Evolutionary conservation across 1,139 yeast genomes (phyloP).

Genomic region (Candida glucosophila): DNA sequence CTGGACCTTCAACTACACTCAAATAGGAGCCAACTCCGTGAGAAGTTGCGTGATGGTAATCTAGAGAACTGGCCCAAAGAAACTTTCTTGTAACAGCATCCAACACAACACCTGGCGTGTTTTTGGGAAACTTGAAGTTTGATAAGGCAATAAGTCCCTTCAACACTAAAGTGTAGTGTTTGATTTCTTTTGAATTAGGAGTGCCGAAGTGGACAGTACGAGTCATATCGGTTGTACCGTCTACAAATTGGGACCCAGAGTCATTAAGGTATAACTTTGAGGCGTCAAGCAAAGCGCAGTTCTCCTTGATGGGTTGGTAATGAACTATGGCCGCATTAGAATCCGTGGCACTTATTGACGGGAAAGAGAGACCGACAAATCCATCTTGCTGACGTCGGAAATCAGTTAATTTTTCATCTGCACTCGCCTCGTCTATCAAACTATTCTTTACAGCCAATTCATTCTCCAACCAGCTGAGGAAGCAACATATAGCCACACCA

Average conservation of each 20-base stretch:
- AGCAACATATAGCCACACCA: constrained; percentile 75
- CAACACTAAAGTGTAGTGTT: constrained; percentile 42
- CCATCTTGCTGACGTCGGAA: constrained; percentile 54
- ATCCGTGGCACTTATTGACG: constrained; percentile 46
- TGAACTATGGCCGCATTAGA: constrained; percentile 49
- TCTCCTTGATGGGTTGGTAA: constrained; percentile 41
- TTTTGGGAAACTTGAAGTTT: constrained; percentile 40
- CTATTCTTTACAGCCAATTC: constrained; percentile 46
- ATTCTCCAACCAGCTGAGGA: constrained; percentile 81
- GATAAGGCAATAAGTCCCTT: constrained; percentile 51
- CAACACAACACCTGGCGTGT: constrained; percentile 35
- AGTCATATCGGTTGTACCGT: constrained; percentile 42
- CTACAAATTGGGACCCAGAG: constrained; percentile 49
- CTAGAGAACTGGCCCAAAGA: constrained; percentile 44
- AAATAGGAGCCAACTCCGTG: constrained; percentile 54
- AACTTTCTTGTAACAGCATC: constrained; percentile 46
- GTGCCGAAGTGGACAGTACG: constrained; percentile 40
- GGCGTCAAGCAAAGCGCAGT: constrained; percentile 32
- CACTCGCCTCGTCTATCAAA: constrained; percentile 69
- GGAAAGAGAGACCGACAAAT: constrained; percentile 52
- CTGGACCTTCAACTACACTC: constrained; percentile 49
- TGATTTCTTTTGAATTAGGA: constrained; percentile 35
- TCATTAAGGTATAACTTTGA: constrained; percentile 36
- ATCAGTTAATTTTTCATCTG: constrained; percentile 59
- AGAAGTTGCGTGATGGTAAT: constrained; percentile 52